Base-by-base conservation (phyloP, 192 early-diverging fungal genomes). In the Coemansia sp. region DNA sequence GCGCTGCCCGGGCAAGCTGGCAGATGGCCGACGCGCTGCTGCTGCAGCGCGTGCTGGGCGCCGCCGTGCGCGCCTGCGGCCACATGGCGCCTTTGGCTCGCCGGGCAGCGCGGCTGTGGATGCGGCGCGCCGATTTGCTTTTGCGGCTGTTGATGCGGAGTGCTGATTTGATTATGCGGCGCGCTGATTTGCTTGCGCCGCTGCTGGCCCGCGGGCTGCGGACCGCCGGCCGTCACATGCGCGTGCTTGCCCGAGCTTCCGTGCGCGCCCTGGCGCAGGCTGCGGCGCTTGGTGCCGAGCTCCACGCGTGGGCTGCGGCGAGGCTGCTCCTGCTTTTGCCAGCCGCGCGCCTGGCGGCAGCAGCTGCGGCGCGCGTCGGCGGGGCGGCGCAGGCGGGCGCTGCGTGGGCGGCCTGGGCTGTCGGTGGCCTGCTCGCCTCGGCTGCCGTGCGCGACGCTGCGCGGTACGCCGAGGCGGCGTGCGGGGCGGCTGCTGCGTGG, bases 11-110 rank as follows among this genome's bases (percentile, higher is more conserved):
- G 12, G 20, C 19, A 1, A 15, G 31, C 20, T 38, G 65, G 45
- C 59, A 20, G 37, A 22, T 7, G 19, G 49, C 42, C 9, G 70
- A 72, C 45, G 38, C 35, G 46, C 46, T 53, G 19, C 46, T 53
- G 19, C 25, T 60, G 29, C 58, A 72, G 59, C 15, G 17, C 12
- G 45, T 41, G 1, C 27, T 25, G 0, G 60, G 40, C 27, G 17
- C 12, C 10, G 24, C 38, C 19, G 64, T 65, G 25, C 49, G 36
- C 14, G 25, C 39, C 7, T 41, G 39, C 37, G 25, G 49, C 12
- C 24, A 9, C 3, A 12, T 38, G 19, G 39, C 51, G 39, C 37
- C 40, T 12, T 11, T 65, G 2, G n/a, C 24, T 9, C 39, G 22
- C 8, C 5, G 59, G 49, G 35, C 20, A 7, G 47, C 25, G 17